These are phyloP conservation scores for Phlebiopsis flavidoalba DNA, from an alignment of 768 basidiomycete genomes.

Conservation along the genomic window DNA sequence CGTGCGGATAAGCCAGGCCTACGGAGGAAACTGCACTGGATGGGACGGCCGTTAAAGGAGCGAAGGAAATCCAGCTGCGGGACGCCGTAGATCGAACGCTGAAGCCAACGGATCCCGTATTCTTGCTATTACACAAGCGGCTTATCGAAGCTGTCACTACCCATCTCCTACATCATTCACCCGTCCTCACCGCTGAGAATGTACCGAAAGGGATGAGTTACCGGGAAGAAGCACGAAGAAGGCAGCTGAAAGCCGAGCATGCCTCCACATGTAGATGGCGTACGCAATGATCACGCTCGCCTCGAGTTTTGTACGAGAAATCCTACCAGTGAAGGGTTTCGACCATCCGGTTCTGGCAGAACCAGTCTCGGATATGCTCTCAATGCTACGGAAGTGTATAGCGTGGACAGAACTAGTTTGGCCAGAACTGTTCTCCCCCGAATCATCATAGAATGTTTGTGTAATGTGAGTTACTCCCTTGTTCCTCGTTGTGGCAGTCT, in stretches of 20 bases:
- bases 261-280: background rate
- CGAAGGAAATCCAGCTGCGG: constrained; percentile 50
- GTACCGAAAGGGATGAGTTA: constrained; percentile 17
- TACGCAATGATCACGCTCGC: background rate
- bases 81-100: constrained; percentile 60
- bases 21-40: background rate
- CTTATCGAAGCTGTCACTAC: constrained; percentile 37
- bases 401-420: constrained; percentile 55
- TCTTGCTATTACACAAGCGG: constrained; percentile 54
- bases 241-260: constrained; percentile 9
- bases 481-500: background rate
- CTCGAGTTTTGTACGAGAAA: constrained; percentile 1
- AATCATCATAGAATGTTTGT: background rate
- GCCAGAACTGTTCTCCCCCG: constrained; percentile 37
- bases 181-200: background rate
- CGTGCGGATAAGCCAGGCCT: constrained; percentile 37
- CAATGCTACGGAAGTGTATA: constrained; percentile 36
- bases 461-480: background rate
- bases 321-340: constrained; percentile 52
- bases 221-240: constrained; percentile 15
- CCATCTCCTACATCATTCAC: constrained; percentile 19
- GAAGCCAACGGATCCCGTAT: constrained; percentile 60
- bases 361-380: constrained; percentile 37
- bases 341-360: constrained; percentile 53
- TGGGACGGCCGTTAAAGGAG: background rate